phyloP scores from a whole-genome alignment of 2,329 filamentous ascomycete genomes.

The Magnaporthiopsis poae region DNA sequence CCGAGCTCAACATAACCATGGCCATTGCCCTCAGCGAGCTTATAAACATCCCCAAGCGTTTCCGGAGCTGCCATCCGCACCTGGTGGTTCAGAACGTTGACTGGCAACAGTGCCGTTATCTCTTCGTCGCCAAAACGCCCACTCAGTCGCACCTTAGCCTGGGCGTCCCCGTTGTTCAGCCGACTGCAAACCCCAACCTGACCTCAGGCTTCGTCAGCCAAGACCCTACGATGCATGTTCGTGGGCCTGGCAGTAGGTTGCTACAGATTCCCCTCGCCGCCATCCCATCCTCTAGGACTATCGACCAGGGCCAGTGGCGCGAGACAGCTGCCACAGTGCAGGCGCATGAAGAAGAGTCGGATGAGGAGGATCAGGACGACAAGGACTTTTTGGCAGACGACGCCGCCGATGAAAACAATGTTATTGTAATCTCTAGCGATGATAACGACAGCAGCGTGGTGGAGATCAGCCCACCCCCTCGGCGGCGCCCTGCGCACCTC shows the following conservation, averaged over 20 bases:
- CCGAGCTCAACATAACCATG: slow-evolving; percentile 45
- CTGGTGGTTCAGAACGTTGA: slow-evolving; percentile 66
- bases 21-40: slow-evolving; percentile 77
- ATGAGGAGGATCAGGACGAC: neutral
- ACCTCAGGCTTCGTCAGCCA: neutral
- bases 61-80: slow-evolving; percentile 44
- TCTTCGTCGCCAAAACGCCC: slow-evolving; percentile 47
- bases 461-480: neutral
- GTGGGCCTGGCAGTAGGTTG: neutral
- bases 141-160: no score
- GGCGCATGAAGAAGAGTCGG: neutral
- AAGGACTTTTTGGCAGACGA: neutral
- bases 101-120: slow-evolving; percentile 84
- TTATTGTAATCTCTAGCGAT: slow-evolving; percentile 9
- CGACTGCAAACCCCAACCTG: neutral
- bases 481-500: slow-evolving; percentile 6
- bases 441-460: slow-evolving; percentile 15
- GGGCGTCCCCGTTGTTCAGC: neutral
- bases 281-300: slow-evolving; percentile 1
- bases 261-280: slow-evolving; percentile 4
- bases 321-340: neutral
- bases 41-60: slow-evolving; percentile 61
- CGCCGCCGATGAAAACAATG: neutral
- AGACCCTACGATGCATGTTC: neutral
- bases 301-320: neutral